Base-by-base conservation (phyloP, 805 yeast species). In the Nakazawaea wyomingensis region DNA sequence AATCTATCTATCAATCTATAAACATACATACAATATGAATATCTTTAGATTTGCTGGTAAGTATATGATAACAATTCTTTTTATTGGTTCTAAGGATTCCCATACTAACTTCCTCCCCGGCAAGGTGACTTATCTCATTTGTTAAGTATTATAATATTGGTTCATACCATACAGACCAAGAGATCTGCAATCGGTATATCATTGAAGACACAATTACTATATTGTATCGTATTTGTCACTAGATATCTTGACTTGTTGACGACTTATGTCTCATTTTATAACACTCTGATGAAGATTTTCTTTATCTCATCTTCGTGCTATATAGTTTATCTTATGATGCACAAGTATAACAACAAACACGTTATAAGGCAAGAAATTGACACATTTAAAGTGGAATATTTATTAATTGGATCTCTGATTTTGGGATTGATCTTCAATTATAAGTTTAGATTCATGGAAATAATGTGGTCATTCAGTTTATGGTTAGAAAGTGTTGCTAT, bases 401-500 rank as follows among this genome's bases (percentile, higher is more conserved):
- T 93, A 46, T 50, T 86, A 4, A 79, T 72, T 6, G 88, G 84
- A 1, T 69, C 89, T 1, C 64, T 69, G 5, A 58, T 85, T 3
- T 46, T 69, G 21, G 73, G 80, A 0, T 62, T 88, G 34, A 54
- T 88, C 5, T 81, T 87, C 66, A 80, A 86, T 41, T 73, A 77
- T 59, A 73, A 76, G 41, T 89, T 80, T 62, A 64, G 81, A 0
- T 32, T 78, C 10, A 48, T 72, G 10, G 96, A 86, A 55, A 55
- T 86, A 8, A 50, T 80, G 27, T 93, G 99, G 99, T 72, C 93
- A 18, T 93, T 89, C 56, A 80, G 91, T 13, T 65, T 89, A 40
- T 93, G 98, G 97, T 72, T 93, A 41, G 99, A 93, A 63, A 74
- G 91, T 34, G 85, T 86, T 27, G 95, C 96, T 9, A 89, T 93